Evolutionary conservation across 2,329 filamentous ascomycete species (phyloP), one percentile per base, ranked within the genome.

Genomic region (Curvularia sp.): DNA sequence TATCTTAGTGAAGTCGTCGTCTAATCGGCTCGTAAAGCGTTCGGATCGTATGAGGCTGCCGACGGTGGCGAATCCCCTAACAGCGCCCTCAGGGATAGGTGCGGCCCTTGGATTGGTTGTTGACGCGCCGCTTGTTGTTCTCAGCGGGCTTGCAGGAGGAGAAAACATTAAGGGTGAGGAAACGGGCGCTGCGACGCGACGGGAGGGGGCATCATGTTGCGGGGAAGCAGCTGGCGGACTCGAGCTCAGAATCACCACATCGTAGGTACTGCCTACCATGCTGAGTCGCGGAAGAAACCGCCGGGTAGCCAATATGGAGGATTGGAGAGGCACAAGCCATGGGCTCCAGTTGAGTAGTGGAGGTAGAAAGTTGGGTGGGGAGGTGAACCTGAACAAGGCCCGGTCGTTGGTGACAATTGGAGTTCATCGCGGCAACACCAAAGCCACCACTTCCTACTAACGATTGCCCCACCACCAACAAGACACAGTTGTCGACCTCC

Each of bases 31-130:
- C 33, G 57, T 64, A 42, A 74, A 69, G 48, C 71, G 68, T 39
- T 70, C 66, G 1, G 71, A 71, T 54, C 64, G 67, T n/a, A 76
- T 52, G 15, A 78, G 58, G 52, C 69, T 74, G 51, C 63, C 63
- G 6, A 74, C 73, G 55, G 73, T 76, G 66, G 72, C 72, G 53
- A 76, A 77, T 22, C 74, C 75, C 55, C 68, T 66, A 2, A 62
- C 48, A 12, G 64, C 67, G 7, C 61, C 67, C 20, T 66, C 58
- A 22, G 75, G 70, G 30, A 74, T 66, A 1, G 64, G 53, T 22
- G 63, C 65, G 50, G 70, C 73, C 42, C 68, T 64, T 28, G 69
- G 69, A 4, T 70, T 72, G 20, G 60, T 60, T 54, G 53, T 65
- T 24, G 74, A 74, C 72, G 70, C 71, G 70, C 64, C 63, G 41